Evolutionary conservation across 495 filamentous ascomycete species (phyloP).

Genomic region (Viridothelium virens): DNA sequence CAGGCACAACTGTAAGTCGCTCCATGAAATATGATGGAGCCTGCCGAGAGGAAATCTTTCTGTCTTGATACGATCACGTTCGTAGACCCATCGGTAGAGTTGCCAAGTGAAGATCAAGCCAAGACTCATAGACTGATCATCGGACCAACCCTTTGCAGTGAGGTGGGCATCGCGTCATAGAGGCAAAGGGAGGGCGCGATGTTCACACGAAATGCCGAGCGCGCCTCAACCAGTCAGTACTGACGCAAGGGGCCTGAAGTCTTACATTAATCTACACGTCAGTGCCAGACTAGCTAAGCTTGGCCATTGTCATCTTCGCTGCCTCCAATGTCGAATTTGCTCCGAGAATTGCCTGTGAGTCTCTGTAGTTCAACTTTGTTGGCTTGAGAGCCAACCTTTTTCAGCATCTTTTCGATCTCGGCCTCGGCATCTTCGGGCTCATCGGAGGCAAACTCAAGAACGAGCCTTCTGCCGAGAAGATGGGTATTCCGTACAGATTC

Average conservation of each 20-base stretch:
- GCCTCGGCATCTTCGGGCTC: conserved; percentile 87
- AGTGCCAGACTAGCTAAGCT: neutral
- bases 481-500: conserved; percentile 87
- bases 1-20: too few species aligned
- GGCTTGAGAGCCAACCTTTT: conserved; percentile 80
- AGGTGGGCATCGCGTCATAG: neutral
- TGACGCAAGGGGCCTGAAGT: neutral
- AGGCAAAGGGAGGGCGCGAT: conserved; percentile 10
- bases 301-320: conserved; percentile 46
- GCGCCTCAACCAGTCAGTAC: neutral
- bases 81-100: too few species aligned
- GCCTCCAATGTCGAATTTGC: conserved; percentile 75
- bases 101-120: neutral
- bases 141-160: neutral
- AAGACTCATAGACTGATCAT: neutral
- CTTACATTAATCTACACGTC: conserved; percentile 1
- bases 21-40: too few species aligned
- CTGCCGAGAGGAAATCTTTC: too few species aligned
- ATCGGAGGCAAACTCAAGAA: conserved; percentile 79
- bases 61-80: too few species aligned
- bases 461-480: conserved; percentile 77
- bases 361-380: conserved; percentile 82
- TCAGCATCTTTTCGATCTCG: conserved; percentile 90
- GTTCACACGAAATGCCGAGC: neutral
- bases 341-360: conserved; percentile 72